Conservation (phyloP, 1,284 basidiomycete genomes). For the Cryptococcus neoformans region DNA sequence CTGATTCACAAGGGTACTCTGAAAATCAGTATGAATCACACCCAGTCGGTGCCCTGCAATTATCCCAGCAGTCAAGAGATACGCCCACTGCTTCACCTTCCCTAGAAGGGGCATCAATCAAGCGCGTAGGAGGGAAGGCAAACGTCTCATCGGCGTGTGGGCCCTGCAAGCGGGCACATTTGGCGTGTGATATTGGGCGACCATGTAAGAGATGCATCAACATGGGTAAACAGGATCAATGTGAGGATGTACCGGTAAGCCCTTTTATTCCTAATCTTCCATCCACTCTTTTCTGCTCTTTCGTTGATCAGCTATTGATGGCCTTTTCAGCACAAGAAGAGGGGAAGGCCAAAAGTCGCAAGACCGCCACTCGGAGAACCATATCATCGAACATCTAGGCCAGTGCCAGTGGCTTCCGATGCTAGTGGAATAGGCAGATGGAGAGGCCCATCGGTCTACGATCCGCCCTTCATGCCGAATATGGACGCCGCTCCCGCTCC, state of each 20-base stretch:
- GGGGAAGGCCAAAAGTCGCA: conserved; percentile 42
- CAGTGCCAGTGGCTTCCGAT: conserved; percentile 3
- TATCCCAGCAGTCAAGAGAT: background rate
- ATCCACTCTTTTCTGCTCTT: no score
- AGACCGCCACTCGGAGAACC: conserved; percentile 30
- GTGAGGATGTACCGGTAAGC: conserved; percentile 48
- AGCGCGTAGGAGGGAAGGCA: conserved; percentile 20
- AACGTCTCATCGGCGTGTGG: conserved; percentile 37
- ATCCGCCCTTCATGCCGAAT: conserved; percentile 15
- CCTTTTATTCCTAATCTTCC: background rate
- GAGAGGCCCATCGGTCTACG: conserved; percentile 23
- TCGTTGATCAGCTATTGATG: background rate
- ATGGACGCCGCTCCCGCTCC: conserved; percentile 5
- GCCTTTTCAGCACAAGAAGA: conserved; percentile 40
- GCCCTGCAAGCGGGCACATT: conserved; percentile 44
- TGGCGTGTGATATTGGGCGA: conserved; percentile 42
- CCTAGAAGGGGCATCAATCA: conserved; percentile 8
- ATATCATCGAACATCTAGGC: conserved; percentile 19
- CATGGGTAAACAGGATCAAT: conserved; percentile 42
- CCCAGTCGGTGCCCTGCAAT: background rate
- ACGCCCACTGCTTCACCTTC: conserved; percentile 6
- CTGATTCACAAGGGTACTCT: background rate
- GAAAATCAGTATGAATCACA: background rate
- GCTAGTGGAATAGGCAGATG: conserved; percentile 18
- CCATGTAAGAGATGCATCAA: conserved; percentile 47